Percentiles rank a stretch among this genome's conserved stretches.
phyloP scores from a whole-genome alignment of 2,329 filamentous ascomycete genomes.

The Verticillium tricorpus region DNA sequence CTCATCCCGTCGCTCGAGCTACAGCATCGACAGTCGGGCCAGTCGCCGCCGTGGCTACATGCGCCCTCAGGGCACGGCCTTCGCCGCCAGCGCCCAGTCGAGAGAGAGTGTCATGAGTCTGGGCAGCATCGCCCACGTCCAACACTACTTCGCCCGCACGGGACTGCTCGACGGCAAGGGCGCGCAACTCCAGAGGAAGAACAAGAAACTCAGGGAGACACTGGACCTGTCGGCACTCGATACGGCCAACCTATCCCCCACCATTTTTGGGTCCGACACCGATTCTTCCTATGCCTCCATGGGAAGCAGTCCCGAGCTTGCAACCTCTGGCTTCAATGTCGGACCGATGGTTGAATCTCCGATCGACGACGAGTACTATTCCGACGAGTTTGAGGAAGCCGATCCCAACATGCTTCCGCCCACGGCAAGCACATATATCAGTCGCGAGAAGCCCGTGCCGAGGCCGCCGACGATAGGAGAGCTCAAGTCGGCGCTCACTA shows the following conservation, averaged over 20 bases:
- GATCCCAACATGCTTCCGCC: conserved; percentile 87
- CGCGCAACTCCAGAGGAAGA: conserved; percentile 73
- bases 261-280: conserved; percentile 39
- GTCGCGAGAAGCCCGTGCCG: conserved; percentile 74
- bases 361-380: conserved; percentile 43
- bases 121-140: conserved; percentile 93
- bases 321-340: conserved; percentile 31
- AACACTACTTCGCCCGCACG: conserved; percentile 97
- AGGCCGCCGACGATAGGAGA: conserved; percentile 80
- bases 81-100: conserved; percentile 83
- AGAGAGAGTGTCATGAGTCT: conserved; percentile 94
- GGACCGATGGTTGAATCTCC: conserved; percentile 43
- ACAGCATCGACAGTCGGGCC: conserved; percentile 32
- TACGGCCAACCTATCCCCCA: conserved; percentile 28
- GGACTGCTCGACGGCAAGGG: conserved; percentile 92
- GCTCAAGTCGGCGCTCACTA: conserved; percentile 63
- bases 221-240: conserved; percentile 54
- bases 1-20: conserved; percentile 42
- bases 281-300: conserved; percentile 59
- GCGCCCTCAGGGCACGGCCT: conserved; percentile 80
- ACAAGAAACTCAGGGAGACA: conserved; percentile 53
- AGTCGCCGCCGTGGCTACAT: conserved; percentile 74
- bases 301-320: conserved; percentile 53
- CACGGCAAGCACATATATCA: conserved; percentile 92
- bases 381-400: conserved; percentile 57